Base-by-base conservation (phyloP, 148 eudicot species). In the Pouteria glomerata region DNA sequence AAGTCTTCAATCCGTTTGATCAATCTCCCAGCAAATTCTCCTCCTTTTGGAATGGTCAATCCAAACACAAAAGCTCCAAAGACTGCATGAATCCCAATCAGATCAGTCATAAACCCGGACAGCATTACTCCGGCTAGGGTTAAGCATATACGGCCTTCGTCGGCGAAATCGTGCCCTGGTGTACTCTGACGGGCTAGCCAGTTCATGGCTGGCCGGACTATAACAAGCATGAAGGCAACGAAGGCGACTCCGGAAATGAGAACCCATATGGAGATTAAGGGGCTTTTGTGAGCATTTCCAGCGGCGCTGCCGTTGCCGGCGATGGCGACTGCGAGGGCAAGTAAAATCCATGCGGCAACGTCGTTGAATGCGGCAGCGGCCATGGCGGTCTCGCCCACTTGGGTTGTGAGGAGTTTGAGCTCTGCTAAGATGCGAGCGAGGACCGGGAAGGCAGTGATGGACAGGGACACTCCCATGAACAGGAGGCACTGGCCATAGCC, bases 61-160 rank as follows among this genome's bases (percentile, higher is more conserved):
- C 93, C 93, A 19, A 88, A 80, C 18, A 88, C 82, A 71, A 88
- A 86, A 13, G 93, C 90, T 1, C 93, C 93, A 45, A 88, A 86
- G 19, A 86, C 80, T 23, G 88, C 79, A 74, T 88, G 93, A 1
- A 84, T 86, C 12, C 93, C 93, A 7, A 88, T 82, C 0, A 86
- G 80, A 77, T 88, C 93, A 1, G 93, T 84, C 6, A 88, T 64
- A 66, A 88, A 86, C 13, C 90, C 90, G 3, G 88, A 77, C 11
- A 83, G 68, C 88, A 88, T 82, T 27, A 88, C 93, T 1, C 85
- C 86, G 0, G 88, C 81, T 8, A 88, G 77, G 42, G 80, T 86
- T n/a, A 81, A 68, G 64, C 88, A 86, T 13, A 86, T 81, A 75
- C 73, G 73, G 72, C 82, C 76, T 44, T 88, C 90, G 57, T 81